Conservation (phyloP, 2,329 filamentous ascomycete species). For the Trichoderma aggressivum region DNA sequence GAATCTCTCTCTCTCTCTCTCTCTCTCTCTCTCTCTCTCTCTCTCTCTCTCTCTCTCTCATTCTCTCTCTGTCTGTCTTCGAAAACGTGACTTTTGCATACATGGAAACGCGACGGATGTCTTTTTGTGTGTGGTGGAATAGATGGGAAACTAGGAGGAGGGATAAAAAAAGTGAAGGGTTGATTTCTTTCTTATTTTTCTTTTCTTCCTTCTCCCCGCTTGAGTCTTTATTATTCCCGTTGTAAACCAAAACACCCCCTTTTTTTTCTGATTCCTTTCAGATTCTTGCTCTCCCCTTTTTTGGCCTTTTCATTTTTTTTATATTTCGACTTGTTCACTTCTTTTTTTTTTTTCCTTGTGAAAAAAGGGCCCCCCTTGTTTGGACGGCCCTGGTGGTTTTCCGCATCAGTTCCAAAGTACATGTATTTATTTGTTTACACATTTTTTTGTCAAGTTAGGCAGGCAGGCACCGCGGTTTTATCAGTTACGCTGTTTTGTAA, state of each 20-base stretch:
- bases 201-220: neutral
- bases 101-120: neutral
- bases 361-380: neutral
- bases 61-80: neutral
- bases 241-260: neutral
- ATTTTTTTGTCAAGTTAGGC: neutral
- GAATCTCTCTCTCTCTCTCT: neutral
- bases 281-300: neutral
- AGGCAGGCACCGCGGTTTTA: neutral
- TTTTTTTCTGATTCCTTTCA: neutral
- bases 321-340: neutral
- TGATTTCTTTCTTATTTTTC: neutral
- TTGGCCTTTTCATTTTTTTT: neutral
- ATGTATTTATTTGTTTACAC: neutral
- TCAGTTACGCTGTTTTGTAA: neutral
- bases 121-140: neutral
- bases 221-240: neutral
- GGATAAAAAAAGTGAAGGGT: neutral
- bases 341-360: neutral
- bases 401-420: neutral
- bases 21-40: no score
- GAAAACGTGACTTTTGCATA: neutral
- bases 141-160: neutral
- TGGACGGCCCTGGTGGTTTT: constrained; percentile 6
- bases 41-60: no score